Conservation (phyloP, 1,284 basidiomycete species). For the Abortiporus biennis region DNA sequence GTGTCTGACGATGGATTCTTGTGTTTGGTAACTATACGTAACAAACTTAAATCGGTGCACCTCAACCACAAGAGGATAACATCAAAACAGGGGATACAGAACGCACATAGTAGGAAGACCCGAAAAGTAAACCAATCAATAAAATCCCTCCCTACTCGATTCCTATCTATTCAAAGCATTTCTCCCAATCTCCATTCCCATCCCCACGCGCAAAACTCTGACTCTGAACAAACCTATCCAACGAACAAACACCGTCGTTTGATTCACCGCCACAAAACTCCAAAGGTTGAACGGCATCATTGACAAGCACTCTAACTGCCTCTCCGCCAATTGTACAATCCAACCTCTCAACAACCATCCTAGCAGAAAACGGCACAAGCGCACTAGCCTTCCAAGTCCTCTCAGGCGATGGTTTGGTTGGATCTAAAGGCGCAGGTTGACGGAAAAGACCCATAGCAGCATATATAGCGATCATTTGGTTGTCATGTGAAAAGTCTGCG, state of each 20-base stretch:
- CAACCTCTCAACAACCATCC: constrained; percentile 61
- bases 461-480: constrained; percentile 74
- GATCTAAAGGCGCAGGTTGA: constrained; percentile 33
- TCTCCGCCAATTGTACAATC: constrained; percentile 25
- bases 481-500: constrained; percentile 80
- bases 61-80: too few species aligned
- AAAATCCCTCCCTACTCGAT: too few species aligned
- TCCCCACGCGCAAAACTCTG: constrained; percentile 60
- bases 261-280: constrained; percentile 49
- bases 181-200: constrained; percentile 63
- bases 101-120: too few species aligned
- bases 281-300: constrained; percentile 60
- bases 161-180: too few species aligned
- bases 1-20: too few species aligned
- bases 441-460: constrained; percentile 68
- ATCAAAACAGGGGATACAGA: too few species aligned
- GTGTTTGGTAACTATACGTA: too few species aligned
- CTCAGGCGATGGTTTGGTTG: constrained; percentile 29
- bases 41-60: too few species aligned
- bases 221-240: constrained; percentile 66
- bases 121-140: too few species aligned
- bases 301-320: constrained; percentile 37
- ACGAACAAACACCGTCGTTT: constrained; percentile 52
- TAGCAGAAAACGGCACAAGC: constrained; percentile 60
- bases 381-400: constrained; percentile 54